phyloP scores from a whole-genome alignment of 2,329 filamentous ascomycete species.

The Ascocoryne sarcoides region DNA sequence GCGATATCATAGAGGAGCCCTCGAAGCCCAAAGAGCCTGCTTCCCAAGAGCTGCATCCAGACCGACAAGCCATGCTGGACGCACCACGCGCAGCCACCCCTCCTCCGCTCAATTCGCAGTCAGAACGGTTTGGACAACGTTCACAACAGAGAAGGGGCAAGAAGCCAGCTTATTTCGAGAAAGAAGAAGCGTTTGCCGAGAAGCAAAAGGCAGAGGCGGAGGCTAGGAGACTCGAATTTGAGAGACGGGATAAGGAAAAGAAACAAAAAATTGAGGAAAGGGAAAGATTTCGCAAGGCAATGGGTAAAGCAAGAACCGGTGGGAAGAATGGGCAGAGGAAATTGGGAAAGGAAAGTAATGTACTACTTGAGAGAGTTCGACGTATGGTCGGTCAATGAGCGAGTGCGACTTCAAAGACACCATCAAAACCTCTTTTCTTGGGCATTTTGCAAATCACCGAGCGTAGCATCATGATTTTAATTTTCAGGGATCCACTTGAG shows the following conservation, averaged over 20 bases:
- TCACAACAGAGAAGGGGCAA: slow-evolving; percentile 14
- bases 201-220: slow-evolving; percentile 48
- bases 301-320: slow-evolving; percentile 39
- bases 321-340: slow-evolving; percentile 59
- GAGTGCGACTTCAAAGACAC: too few species aligned
- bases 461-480: too few species aligned
- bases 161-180: slow-evolving; percentile 31
- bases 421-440: too few species aligned
- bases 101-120: not conserved
- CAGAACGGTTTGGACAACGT: not conserved
- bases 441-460: too few species aligned
- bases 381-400: slow-evolving; percentile 31
- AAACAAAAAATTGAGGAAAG: slow-evolving; percentile 53
- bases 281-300: slow-evolving; percentile 37
- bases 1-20: not conserved
- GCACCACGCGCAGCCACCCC: slow-evolving; percentile 22
- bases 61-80: slow-evolving; percentile 50
- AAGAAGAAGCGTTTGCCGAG: slow-evolving; percentile 32
- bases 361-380: slow-evolving; percentile 56
- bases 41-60: slow-evolving; percentile 47
- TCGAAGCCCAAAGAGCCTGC: slow-evolving; percentile 10
- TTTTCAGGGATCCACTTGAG: too few species aligned
- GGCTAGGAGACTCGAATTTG: slow-evolving; percentile 36
- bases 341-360: slow-evolving; percentile 58
- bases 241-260: slow-evolving; percentile 44